These are phyloP conservation scores for Uronychia binucleata DNA, from an alignment of 73 alveolate genomes.

Conservation along the genomic window DNA sequence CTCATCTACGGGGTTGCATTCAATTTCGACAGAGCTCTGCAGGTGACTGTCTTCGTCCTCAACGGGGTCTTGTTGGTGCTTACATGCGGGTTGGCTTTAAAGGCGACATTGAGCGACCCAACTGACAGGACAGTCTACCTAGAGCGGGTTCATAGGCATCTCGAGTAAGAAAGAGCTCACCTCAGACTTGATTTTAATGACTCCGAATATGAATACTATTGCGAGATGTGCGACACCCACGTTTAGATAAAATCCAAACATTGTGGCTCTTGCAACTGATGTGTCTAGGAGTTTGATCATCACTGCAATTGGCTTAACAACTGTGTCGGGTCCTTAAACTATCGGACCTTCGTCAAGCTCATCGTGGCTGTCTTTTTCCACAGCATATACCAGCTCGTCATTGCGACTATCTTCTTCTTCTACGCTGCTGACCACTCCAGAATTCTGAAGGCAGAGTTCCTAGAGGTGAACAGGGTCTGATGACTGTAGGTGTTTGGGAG, in stretches of 20 bases:
- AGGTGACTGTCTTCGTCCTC: neutral
- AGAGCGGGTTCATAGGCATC: neutral
- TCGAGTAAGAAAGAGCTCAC: too few relatives aligned
- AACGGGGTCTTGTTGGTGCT: too few relatives aligned
- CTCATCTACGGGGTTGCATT: neutral
- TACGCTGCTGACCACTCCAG: neutral
- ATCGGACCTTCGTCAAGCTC: neutral
- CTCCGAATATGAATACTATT: neutral
- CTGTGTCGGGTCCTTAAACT: neutral
- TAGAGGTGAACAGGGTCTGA: neutral
- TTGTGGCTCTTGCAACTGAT: constrained; percentile 4
- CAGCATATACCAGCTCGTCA: neutral
- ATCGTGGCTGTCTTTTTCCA: neutral
- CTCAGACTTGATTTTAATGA: neutral
- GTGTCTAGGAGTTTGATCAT: neutral
- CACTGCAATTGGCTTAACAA: neutral
- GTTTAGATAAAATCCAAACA: neutral
- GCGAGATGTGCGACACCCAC: neutral
- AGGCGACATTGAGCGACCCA: neutral
- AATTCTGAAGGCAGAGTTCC: too few relatives aligned
- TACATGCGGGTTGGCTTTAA: neutral
- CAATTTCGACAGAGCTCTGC: neutral
- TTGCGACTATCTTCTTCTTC: neutral
- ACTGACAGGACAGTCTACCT: neutral
- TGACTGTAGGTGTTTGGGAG: neutral